These are phyloP conservation scores for Cutaneotrichosporon dermatis DNA, from an alignment of 1,284 basidiomycete species.

Conservation along the genomic window DNA sequence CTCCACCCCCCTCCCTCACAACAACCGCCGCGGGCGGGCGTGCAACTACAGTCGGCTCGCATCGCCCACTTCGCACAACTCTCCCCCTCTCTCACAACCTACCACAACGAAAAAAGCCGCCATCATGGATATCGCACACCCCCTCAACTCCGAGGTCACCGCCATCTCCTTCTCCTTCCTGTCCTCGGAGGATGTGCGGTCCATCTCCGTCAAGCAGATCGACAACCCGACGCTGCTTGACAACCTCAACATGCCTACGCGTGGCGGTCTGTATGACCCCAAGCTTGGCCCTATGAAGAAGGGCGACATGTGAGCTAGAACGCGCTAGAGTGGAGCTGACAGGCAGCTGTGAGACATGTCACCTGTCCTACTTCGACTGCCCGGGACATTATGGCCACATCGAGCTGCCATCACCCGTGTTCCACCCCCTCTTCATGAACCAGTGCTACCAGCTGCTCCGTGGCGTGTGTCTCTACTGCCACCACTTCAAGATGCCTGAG, in stretches of 20 bases:
- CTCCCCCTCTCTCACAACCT: background rate
- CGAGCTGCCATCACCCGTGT: conserved; percentile 90
- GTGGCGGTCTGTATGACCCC: conserved; percentile 92
- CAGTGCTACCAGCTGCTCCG: conserved; percentile 86
- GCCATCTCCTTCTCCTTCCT: conserved; percentile 94
- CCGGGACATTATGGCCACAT: conserved; percentile 87
- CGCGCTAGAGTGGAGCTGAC: background rate
- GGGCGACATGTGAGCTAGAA: conserved; percentile 71
- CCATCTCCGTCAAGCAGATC: conserved; percentile 95
- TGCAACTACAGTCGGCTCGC: conserved; percentile 11
- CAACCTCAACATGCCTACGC: conserved; percentile 86
- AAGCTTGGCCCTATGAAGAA: conserved; percentile 84
- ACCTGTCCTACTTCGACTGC: conserved; percentile 84
- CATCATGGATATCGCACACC: conserved; percentile 86
- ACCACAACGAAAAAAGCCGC: background rate
- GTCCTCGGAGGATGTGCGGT: conserved; percentile 79
- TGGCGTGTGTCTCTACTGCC: conserved; percentile 92
- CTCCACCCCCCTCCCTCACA: conserved; percentile 5
- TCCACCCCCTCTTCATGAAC: conserved; percentile 93
- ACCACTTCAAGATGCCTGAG: conserved; percentile 78
- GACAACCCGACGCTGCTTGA: conserved; percentile 90
- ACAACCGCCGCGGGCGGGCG: conserved; percentile 3
- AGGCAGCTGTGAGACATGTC: conserved; percentile 85
- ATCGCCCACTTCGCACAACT: conserved; percentile 8
- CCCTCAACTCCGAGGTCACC: conserved; percentile 76